A percentile compares a stretch with the other conserved stretches of the same genome.
Conservation (phyloP, 495 filamentous ascomycete species). For the Penicillium pulvis region DNA sequence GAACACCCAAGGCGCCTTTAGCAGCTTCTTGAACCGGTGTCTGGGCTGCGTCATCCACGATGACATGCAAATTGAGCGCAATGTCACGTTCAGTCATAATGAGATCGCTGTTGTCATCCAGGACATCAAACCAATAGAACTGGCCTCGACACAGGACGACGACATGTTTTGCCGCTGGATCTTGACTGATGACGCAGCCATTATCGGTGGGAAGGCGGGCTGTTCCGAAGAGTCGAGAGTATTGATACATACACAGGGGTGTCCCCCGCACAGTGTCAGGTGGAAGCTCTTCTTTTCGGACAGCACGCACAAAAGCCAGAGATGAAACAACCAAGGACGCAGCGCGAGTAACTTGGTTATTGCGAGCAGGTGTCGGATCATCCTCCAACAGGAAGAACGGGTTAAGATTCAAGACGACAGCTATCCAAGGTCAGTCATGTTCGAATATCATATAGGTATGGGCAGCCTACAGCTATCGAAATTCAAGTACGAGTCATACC, state of each 20-base stretch:
- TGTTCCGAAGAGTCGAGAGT: constrained; percentile 93
- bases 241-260: constrained; percentile 97
- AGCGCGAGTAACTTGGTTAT: constrained; percentile 93
- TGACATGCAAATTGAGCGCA: constrained; percentile 86
- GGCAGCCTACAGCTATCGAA: constrained; percentile 79
- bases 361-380: constrained; percentile 93
- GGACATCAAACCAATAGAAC: constrained; percentile 98
- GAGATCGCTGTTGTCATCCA: constrained; percentile 90
- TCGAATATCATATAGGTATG: not conserved
- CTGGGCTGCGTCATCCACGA: constrained; percentile 85
- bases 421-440: constrained; percentile 23
- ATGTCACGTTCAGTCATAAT: constrained; percentile 98
- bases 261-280: constrained; percentile 82
- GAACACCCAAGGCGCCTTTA: constrained; percentile 87
- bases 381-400: constrained; percentile 98
- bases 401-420: constrained; percentile 95
- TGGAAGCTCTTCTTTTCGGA: constrained; percentile 88
- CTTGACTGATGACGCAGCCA: constrained; percentile 94
- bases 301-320: constrained; percentile 88
- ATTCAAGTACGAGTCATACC: constrained; percentile 98
- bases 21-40: constrained; percentile 92
- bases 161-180: constrained; percentile 83
- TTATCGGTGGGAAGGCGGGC: constrained; percentile 93
- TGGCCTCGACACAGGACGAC: constrained; percentile 95
- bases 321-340: constrained; percentile 91